Percentiles rank a stretch among this genome's conserved stretches.
Conservation (phyloP, 2,329 filamentous ascomycete genomes). For the Aspergillus hiratsukae region DNA sequence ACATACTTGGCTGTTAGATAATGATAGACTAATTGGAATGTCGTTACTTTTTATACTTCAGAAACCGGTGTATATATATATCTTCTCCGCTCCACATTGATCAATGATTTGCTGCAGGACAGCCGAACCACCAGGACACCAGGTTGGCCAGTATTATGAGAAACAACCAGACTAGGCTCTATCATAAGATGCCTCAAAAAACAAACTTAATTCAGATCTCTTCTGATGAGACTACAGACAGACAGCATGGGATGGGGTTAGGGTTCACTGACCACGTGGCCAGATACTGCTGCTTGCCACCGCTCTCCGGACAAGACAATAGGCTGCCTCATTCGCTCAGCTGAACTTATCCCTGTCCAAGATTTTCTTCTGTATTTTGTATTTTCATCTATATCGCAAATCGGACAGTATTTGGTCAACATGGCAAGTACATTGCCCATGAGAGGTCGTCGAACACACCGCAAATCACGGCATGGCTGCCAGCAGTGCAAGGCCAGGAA, state of each 20-base stretch:
- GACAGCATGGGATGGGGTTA: background rate
- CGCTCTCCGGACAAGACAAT: no score
- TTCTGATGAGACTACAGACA: background rate
- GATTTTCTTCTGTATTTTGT: no score
- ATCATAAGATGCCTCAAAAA: background rate
- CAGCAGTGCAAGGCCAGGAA: constrained; percentile 25
- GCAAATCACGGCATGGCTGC: constrained; percentile 24
- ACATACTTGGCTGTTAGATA: background rate
- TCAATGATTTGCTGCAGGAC: no score
- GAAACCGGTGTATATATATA: no score
- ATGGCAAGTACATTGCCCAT: background rate
- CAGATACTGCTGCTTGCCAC: background rate
- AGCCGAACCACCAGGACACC: no score
- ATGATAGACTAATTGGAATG: background rate
- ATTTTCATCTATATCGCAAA: background rate
- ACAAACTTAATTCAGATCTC: background rate
- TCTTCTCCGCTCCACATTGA: no score
- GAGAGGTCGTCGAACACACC: constrained; percentile 19
- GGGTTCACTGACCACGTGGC: background rate
- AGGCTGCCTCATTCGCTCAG: background rate
- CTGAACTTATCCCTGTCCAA: background rate
- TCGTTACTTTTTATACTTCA: no score
- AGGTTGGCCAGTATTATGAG: no score
- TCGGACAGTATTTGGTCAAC: background rate
- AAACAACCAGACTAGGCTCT: background rate